phyloP scores from a whole-genome alignment of 2,329 filamentous ascomycete genomes.

The Aureobasidium sp. region DNA sequence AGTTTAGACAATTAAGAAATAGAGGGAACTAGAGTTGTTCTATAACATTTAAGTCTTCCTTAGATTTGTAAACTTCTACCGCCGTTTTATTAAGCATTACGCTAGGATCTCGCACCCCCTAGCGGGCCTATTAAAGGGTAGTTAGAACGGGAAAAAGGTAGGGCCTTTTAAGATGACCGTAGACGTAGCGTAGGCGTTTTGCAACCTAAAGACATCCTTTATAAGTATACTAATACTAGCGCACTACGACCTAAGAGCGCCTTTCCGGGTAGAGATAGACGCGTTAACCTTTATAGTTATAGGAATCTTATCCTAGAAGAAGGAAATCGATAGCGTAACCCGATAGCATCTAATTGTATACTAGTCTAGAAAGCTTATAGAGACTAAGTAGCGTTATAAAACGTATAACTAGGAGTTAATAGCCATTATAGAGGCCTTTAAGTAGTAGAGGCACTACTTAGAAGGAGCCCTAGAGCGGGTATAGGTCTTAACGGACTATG shows the following conservation, averaged over 20 bases:
- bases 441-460: conserved; percentile 15
- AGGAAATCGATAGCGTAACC: background rate
- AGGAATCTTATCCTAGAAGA: conserved; percentile 16
- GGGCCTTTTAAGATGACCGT: background rate
- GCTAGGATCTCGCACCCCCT: background rate
- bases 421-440: conserved; percentile 17
- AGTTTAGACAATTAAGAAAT: background rate
- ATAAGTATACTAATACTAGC: conserved; percentile 10
- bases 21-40: background rate
- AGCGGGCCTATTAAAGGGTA: conserved; percentile 2
- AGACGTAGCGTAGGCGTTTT: background rate
- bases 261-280: conserved; percentile 2
- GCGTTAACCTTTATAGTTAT: background rate
- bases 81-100: conserved; percentile 12
- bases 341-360: conserved; percentile 12
- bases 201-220: conserved; percentile 15
- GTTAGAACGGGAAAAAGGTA: background rate
- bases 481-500: conserved; percentile 3
- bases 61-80: conserved; percentile 17
- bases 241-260: conserved; percentile 8
- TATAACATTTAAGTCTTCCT: conserved; percentile 14
- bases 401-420: conserved; percentile 18
- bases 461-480: background rate
- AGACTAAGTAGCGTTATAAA: conserved; percentile 13
- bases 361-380: conserved; percentile 1